Evolutionary conservation across 208 protist genomes (phyloP).

Genomic region (Acanthamoeba divionensis): DNA sequence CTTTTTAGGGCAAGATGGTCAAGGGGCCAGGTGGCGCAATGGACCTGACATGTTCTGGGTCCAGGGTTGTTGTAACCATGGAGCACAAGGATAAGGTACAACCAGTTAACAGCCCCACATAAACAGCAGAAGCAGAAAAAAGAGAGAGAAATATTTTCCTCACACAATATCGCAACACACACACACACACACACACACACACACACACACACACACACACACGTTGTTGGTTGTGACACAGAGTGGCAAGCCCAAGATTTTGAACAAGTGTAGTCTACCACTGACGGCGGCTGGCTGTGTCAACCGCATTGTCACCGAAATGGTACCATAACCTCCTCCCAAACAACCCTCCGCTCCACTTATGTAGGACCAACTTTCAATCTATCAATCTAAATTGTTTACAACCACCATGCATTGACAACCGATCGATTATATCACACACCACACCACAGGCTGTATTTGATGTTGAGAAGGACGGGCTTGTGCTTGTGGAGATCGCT

Average conservation of each 20-base stretch:
- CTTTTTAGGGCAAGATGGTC: slow-evolving; percentile 88
- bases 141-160: too few relatives aligned
- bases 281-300: slow-evolving; percentile 89
- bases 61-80: slow-evolving; percentile 94
- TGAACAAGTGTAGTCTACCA: slow-evolving; percentile 90
- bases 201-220: too few relatives aligned
- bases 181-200: too few relatives aligned
- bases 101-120: too few relatives aligned
- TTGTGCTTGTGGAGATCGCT: slow-evolving; percentile 90
- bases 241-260: slow-evolving; percentile 89
- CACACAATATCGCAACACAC: too few relatives aligned
- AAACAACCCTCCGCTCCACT: too few relatives aligned
- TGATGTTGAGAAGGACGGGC: slow-evolving; percentile 84
- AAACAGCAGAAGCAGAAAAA: too few relatives aligned
- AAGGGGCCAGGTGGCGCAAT: slow-evolving; percentile 96
- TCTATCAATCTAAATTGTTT: slow-evolving; percentile 25
- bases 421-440: neutral
- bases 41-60: slow-evolving; percentile 85
- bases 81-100: slow-evolving; percentile 92
- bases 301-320: slow-evolving; percentile 94
- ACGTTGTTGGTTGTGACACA: neutral
- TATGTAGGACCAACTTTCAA: too few relatives aligned
- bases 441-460: slow-evolving; percentile 85
- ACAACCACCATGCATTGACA: neutral
- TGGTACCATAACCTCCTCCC: slow-evolving; percentile 62